phyloP scores from a whole-genome alignment of 228 moss, liverwort and hornwort species.

The Sphagnum fallax region DNA sequence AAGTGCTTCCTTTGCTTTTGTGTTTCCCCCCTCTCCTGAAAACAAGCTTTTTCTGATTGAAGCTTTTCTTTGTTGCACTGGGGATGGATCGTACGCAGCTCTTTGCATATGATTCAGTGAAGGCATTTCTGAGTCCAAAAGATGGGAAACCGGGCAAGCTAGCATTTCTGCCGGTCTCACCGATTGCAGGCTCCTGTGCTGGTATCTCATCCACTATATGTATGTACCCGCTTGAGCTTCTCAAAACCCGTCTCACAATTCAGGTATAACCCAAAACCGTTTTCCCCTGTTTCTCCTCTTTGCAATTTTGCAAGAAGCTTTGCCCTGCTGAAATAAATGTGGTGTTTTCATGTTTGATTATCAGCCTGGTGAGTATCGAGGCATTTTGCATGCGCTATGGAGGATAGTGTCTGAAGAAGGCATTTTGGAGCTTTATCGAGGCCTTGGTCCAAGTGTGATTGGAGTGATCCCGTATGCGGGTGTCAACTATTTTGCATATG shows the following conservation, averaged over 20 bases:
- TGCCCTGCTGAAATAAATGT: no score
- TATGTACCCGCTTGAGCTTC: slow-evolving; percentile 75
- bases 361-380: slow-evolving; percentile 70
- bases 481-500: slow-evolving; percentile 72
- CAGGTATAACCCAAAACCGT: slow-evolving; percentile 27
- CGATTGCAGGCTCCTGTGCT: slow-evolving; percentile 66
- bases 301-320: background rate
- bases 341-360: background rate
- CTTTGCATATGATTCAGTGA: slow-evolving; percentile 72
- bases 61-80: background rate
- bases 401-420: slow-evolving; percentile 76
- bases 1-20: no score
- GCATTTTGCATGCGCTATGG: slow-evolving; percentile 60
- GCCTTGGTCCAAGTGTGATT: slow-evolving; percentile 70
- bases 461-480: slow-evolving; percentile 83
- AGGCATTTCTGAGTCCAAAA: slow-evolving; percentile 47
- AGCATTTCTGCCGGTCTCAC: slow-evolving; percentile 55
- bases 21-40: no score
- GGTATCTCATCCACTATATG: slow-evolving; percentile 67
- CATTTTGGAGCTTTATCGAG: slow-evolving; percentile 62
- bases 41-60: no score
- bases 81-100: slow-evolving; percentile 26
- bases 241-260: slow-evolving; percentile 80
- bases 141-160: slow-evolving; percentile 34
- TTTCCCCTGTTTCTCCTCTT: no score